Evolutionary conservation across 1,284 basidiomycete species (phyloP).

Genomic region (Xerocomus nothofagi): DNA sequence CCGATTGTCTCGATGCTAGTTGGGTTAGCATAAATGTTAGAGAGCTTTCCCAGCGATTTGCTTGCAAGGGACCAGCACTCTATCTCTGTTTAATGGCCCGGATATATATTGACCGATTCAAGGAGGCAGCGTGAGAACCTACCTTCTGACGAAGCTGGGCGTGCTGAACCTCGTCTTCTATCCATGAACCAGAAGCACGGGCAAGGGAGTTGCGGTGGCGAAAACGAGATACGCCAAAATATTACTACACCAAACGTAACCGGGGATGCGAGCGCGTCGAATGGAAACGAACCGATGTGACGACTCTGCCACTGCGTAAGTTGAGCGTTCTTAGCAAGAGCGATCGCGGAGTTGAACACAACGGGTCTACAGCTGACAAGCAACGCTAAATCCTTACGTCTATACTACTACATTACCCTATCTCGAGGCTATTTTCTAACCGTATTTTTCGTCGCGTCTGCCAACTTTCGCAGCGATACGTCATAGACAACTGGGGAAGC

Average conservation of each 20-base stretch:
- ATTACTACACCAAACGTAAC: slow-evolving; percentile 9
- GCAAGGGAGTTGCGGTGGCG: slow-evolving; percentile 4
- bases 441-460: slow-evolving; percentile 16
- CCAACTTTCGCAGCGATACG: slow-evolving; percentile 74
- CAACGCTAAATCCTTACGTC: neutral
- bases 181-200: slow-evolving; percentile 24
- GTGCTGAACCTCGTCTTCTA: slow-evolving; percentile 31
- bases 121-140: slow-evolving; percentile 30
- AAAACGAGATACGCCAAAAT: slow-evolving; percentile 2
- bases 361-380: neutral
- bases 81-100: slow-evolving; percentile 48
- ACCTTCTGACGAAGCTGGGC: slow-evolving; percentile 38
- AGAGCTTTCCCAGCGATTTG: slow-evolving; percentile 53
- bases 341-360: slow-evolving; percentile 25
- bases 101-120: slow-evolving; percentile 10
- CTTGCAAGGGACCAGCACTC: slow-evolving; percentile 70
- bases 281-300: neutral
- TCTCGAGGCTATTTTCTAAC: slow-evolving; percentile 2
- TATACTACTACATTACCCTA: neutral
- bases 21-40: slow-evolving; percentile 51
- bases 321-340: slow-evolving; percentile 13
- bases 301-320: neutral
- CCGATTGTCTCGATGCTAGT: slow-evolving; percentile 58
- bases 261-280: neutral
- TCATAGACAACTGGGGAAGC: slow-evolving; percentile 72